phyloP scores from a whole-genome alignment of 176 grass and related monocot species.

The Oryza rufipogon region DNA sequence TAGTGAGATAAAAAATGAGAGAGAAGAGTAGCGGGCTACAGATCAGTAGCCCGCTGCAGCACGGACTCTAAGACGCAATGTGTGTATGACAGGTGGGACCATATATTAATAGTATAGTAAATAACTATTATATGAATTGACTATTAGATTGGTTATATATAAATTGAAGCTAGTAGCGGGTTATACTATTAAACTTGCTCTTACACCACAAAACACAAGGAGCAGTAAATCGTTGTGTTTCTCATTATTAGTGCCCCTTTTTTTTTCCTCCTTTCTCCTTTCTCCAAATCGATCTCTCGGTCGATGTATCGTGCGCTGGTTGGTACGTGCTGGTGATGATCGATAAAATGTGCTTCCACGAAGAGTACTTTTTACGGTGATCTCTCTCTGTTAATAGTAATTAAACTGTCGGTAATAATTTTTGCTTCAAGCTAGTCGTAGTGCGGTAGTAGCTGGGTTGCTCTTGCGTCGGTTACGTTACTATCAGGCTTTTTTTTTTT shows the following conservation, averaged over 20 bases:
- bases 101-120: too few species aligned
- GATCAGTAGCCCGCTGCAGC: too few species aligned
- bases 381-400: not conserved
- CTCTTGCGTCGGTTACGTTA: not conserved
- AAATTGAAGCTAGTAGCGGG: too few species aligned
- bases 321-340: not conserved
- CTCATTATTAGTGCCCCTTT: not conserved
- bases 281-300: not conserved
- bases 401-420: not conserved
- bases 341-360: not conserved
- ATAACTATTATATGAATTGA: too few species aligned
- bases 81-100: too few species aligned
- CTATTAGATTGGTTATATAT: too few species aligned
- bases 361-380: not conserved
- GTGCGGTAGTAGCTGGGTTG: slow-evolving; percentile 26
- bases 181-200: too few species aligned
- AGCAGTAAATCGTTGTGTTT: not conserved
- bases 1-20: too few species aligned
- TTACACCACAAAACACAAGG: slow-evolving; percentile 6
- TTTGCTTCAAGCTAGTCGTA: not conserved
- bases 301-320: not conserved
- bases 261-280: too few species aligned
- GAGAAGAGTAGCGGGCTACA: too few species aligned
- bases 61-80: too few species aligned
- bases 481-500: slow-evolving; percentile 22